Evolutionary conservation across 2,329 filamentous ascomycete genomes (phyloP).

Genomic region (Colletotrichum horii): DNA sequence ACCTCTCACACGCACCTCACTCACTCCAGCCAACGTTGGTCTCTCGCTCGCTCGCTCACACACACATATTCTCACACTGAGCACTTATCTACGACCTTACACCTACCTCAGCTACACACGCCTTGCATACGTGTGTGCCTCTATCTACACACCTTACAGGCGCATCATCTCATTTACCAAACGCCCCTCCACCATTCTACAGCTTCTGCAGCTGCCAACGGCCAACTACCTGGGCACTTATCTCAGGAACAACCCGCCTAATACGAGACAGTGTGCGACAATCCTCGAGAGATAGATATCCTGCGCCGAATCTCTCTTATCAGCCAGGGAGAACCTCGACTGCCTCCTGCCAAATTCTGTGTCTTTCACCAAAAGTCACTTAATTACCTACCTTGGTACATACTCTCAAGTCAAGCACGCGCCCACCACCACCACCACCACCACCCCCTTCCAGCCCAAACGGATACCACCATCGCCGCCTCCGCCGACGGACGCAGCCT

Average conservation of each 20-base stretch:
- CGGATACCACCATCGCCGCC: conserved; percentile 4
- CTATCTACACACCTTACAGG: conserved; percentile 8
- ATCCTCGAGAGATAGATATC: conserved; percentile 5
- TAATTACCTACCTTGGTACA: background rate
- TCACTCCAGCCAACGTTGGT: background rate
- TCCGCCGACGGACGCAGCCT: conserved; percentile 19
- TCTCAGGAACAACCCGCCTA: conserved; percentile 12
- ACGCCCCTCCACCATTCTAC: conserved; percentile 8
- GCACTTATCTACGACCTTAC: conserved; percentile 3
- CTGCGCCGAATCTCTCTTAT: conserved; percentile 9
- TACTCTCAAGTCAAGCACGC: background rate
- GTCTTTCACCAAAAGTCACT: background rate
- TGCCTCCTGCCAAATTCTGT: background rate
- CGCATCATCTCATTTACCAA: conserved; percentile 1
- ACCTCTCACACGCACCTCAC: background rate
- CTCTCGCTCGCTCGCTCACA: background rate
- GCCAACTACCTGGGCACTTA: conserved; percentile 1
- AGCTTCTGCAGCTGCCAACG: conserved; percentile 20
- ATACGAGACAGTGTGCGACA: conserved; percentile 10
- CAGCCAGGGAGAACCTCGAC: background rate
- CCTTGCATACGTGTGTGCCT: background rate
- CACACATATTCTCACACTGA: background rate
- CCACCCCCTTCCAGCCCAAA: background rate
- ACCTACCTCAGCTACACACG: background rate
- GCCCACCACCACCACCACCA: background rate